These are phyloP conservation scores for Immersiella caudata DNA, from an alignment of 495 filamentous ascomycete species.

Conservation along the genomic window DNA sequence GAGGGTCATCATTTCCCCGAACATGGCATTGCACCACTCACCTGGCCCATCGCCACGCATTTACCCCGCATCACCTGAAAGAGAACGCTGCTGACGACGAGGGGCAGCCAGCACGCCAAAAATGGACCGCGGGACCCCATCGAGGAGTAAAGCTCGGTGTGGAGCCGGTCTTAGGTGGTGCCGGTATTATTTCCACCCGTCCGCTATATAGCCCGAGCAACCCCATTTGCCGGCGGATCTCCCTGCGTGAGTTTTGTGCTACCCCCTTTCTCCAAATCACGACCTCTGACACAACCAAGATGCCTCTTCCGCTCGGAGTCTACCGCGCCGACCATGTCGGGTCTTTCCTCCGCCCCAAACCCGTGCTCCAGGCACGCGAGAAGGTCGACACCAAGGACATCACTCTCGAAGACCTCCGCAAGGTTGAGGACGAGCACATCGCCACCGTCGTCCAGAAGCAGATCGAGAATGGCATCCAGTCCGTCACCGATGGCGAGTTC, in stretches of 20 bases:
- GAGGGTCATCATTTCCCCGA: not conserved
- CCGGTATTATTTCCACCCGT: not conserved
- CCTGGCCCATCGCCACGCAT: not conserved
- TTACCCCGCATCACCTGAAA: not conserved
- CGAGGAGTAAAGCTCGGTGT: not conserved
- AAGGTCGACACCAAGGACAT: constrained; percentile 52
- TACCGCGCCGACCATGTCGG: constrained; percentile 56
- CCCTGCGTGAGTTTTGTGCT: not conserved
- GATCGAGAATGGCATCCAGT: constrained; percentile 62
- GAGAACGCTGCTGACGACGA: not conserved
- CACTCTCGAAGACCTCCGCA: constrained; percentile 44
- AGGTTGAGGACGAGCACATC: constrained; percentile 68
- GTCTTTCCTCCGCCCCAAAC: constrained; percentile 47
- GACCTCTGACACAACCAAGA: constrained; percentile 20
- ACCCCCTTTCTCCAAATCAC: not conserved
- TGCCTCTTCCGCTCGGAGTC: constrained; percentile 52
- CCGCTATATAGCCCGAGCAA: not conserved
- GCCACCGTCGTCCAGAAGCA: constrained; percentile 62
- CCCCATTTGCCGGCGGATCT: not conserved
- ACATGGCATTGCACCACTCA: not conserved
- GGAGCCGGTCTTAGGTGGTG: not conserved
- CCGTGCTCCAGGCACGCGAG: constrained; percentile 45
- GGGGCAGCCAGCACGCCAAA: not conserved
- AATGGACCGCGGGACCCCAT: not conserved
- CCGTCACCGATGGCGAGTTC: constrained; percentile 74